A percentile compares a stretch with the other conserved stretches of the same genome.
These are phyloP conservation scores for Spergularia marina DNA, from an alignment of 148 eudicot species.

Conservation along the genomic window DNA sequence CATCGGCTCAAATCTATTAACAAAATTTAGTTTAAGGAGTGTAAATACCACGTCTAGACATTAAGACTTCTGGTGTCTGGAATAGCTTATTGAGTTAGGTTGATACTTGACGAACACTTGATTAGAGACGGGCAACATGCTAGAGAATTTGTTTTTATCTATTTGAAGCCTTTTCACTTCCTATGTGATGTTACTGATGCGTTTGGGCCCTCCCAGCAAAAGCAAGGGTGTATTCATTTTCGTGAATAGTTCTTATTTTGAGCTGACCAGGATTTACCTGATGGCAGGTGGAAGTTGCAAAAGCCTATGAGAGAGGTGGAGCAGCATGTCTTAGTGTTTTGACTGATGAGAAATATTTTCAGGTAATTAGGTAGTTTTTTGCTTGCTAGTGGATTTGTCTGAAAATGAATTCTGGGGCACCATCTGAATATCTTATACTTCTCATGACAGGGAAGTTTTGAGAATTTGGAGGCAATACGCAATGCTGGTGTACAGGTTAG, in stretches of 20 bases:
- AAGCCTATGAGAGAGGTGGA: conserved; percentile 96
- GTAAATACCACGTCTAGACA: too few species aligned
- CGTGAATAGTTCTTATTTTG: neutral
- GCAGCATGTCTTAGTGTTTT: conserved; percentile 98
- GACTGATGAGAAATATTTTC: conserved; percentile 81
- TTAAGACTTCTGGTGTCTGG: too few species aligned
- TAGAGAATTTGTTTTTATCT: too few species aligned
- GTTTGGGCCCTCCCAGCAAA: too few species aligned
- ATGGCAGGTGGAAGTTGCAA: conserved; percentile 74
- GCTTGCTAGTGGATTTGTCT: neutral
- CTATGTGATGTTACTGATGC: too few species aligned
- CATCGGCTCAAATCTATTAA: too few species aligned
- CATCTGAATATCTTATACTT: conserved; percentile 11
- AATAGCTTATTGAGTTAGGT: too few species aligned
- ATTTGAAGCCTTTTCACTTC: too few species aligned
- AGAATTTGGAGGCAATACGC: conserved; percentile 79
- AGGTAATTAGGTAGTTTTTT: conserved; percentile 35
- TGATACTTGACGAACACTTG: too few species aligned
- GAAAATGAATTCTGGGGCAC: conserved; percentile 4
- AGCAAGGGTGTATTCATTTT: too few species aligned
- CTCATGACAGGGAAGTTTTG: conserved; percentile 78
- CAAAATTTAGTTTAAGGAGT: too few species aligned
- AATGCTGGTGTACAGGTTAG: conserved; percentile 81
- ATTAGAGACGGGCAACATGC: too few species aligned
- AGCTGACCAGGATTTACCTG: neutral